Evolutionary conservation across 257 asterid genomes (phyloP), one percentile per base, ranked within the genome.

Genomic region (Prunella vulgaris): DNA sequence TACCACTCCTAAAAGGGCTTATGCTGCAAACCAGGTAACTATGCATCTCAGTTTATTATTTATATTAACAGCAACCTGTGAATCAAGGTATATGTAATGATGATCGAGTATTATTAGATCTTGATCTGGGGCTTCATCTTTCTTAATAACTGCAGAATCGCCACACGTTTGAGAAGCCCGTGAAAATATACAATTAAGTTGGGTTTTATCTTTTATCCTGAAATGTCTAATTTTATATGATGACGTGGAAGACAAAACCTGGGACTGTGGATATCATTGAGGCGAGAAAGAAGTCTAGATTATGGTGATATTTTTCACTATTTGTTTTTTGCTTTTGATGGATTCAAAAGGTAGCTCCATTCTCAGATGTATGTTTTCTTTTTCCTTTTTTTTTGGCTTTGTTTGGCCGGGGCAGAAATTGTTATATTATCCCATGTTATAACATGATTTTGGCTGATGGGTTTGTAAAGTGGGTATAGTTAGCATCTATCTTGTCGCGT

Each of bases 101-200:
- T 40, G 48, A 15, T 40, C 17, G 5, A 48, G 18, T 27, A 49
- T 5, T 15, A 5, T 6, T 38, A 24, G 27, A 12, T 12, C 6
- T 32, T 32, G 37, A 5, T 32, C 37, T 5, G 37, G 37, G 37
- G 37, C 37, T 32, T 32, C 37, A 56, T 56, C 32, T 35, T 64
- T 48, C 52, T 60, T 58, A 48, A 28, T 71, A 53, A 64, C 74
- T 85, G 88, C 96, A 93, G 99, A 90, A 82, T 75, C 99, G 96
- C 38, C 96, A 93, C 78, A 74, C 96, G 25, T 86, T 72, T 72
- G 99, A 93, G 88, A 90, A 84, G 84, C 88, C 97, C 5, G 96
- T 93, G 71, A 93, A 90, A 79, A 93, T 88, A 81, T 88, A 88
- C 86, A 93, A 93, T 60, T 93, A 75, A 79, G 74, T 10, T 57